Evolutionary conservation across 1,139 yeast genomes (phyloP).

Genomic region (Diutina pseudorugosa): DNA sequence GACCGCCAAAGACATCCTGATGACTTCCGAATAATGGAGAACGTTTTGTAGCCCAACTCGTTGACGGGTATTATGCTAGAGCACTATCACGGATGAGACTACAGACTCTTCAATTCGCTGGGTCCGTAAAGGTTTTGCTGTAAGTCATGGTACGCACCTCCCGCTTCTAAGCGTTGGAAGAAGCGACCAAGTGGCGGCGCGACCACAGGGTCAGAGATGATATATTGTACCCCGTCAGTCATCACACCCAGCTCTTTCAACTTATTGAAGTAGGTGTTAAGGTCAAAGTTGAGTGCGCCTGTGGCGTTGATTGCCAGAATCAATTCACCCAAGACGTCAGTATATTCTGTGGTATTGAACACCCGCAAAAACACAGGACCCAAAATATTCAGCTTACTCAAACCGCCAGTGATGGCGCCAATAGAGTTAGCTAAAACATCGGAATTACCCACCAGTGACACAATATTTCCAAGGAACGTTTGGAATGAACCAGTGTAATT

Average conservation of each 20-base stretch:
- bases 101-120: neutral
- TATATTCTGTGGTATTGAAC: constrained; percentile 11
- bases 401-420: constrained; percentile 17
- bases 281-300: constrained; percentile 17
- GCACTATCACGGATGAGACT: neutral
- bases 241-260: constrained; percentile 17
- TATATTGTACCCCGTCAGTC: constrained; percentile 14
- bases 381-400: constrained; percentile 21
- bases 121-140: constrained; percentile 24
- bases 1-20: neutral
- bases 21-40: neutral
- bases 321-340: constrained; percentile 14
- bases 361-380: constrained; percentile 19
- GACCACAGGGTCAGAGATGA: constrained; percentile 19
- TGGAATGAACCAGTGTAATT: constrained; percentile 21
- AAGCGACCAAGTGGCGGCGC: constrained; percentile 23
- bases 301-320: constrained; percentile 18
- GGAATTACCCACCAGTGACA: constrained; percentile 18
- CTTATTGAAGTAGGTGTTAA: constrained; percentile 12
- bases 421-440: constrained; percentile 15
- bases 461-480: constrained; percentile 20
- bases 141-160: constrained; percentile 21
- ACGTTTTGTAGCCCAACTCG: neutral
- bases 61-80: neutral
- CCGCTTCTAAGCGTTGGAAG: constrained; percentile 20